These are phyloP conservation scores for Fraxinus cuspidata DNA, from an alignment of 257 asterid species.

Conservation along the genomic window DNA sequence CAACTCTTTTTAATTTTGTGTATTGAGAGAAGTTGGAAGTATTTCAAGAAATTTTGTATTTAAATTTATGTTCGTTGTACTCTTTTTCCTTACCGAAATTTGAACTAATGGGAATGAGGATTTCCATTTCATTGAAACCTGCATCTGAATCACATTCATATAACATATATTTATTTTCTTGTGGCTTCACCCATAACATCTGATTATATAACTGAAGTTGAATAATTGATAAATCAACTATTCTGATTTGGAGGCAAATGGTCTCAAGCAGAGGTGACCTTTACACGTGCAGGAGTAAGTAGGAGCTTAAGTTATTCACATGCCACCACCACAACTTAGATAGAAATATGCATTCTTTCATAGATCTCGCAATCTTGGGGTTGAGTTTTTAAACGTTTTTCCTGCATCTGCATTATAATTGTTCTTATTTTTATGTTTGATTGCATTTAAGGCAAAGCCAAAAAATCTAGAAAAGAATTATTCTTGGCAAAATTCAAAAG, in stretches of 20 bases:
- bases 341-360: slow-evolving; percentile 10
- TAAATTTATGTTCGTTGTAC: slow-evolving; percentile 4
- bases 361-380: slow-evolving; percentile 12
- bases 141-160: not conserved
- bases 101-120: not conserved
- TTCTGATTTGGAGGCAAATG: slow-evolving; percentile 6
- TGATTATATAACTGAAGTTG: slow-evolving; percentile 11
- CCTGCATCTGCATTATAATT: not conserved
- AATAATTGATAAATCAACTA: not conserved
- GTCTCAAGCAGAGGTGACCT: slow-evolving; percentile 10
- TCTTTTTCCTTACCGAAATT: slow-evolving; percentile 20
- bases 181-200: not conserved
- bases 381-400: slow-evolving; percentile 8
- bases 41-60: not conserved
- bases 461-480: slow-evolving; percentile 6
- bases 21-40: slow-evolving; percentile 15
- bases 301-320: not conserved
- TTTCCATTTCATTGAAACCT: not conserved
- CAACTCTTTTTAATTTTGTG: slow-evolving; percentile 9
- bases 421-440: slow-evolving; percentile 9
- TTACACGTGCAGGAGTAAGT: not conserved
- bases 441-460: not conserved
- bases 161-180: slow-evolving; percentile 9
- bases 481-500: not conserved
- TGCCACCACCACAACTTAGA: slow-evolving; percentile 7